Base-by-base conservation (phyloP, 2,329 filamentous ascomycete species). In the Cladosporium halotolerans region DNA sequence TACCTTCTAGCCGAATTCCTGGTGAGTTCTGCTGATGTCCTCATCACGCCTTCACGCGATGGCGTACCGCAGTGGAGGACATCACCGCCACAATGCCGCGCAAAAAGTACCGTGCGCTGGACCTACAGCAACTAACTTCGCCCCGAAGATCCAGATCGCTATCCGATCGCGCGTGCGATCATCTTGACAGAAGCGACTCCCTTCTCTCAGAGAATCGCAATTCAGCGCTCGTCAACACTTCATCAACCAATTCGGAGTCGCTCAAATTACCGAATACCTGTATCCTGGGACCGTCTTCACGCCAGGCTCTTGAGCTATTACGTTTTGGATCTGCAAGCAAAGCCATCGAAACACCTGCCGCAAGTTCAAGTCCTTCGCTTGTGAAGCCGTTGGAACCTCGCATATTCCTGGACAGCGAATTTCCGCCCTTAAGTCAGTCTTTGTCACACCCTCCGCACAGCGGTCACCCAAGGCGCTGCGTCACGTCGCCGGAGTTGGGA, bases 71-170 rank as follows among this genome's bases (percentile, higher is more conserved):
- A 7, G 33, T 49, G 38, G 36, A 41, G 11, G 18, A 23, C 14
- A 31, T 28, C 8, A 28, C 40, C 48, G 48, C 40, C 48, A 51
- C 48, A 6, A 51, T 51, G 48, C 40, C 48, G 48, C 40, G 48
- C 16, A 38, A 14, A 11, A 44, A 31, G 40, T 44, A 44, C 33
- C 40, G 16, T 41, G 48, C 48, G 31, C 48, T 51, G 40, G 48
- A 51, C 18, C 6, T 43, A 2, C 48, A 51, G 48, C 48, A 44
- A 44, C 48, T 51, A 16, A 51, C 48, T 44, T 38, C 31, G 40
- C 13, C 32, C 4, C 38, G 32, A 40, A 51, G 48, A 51, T 51
- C 48, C 32, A 38, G 40, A 11, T 51, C 40, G 13, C 40, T 40
- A 38, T 16, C 23, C 19, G 16, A 19, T n/a, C 19, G n/a, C n/a